phyloP scores from a whole-genome alignment of 305 asterid genomes.

The Fraxinus paxiana region DNA sequence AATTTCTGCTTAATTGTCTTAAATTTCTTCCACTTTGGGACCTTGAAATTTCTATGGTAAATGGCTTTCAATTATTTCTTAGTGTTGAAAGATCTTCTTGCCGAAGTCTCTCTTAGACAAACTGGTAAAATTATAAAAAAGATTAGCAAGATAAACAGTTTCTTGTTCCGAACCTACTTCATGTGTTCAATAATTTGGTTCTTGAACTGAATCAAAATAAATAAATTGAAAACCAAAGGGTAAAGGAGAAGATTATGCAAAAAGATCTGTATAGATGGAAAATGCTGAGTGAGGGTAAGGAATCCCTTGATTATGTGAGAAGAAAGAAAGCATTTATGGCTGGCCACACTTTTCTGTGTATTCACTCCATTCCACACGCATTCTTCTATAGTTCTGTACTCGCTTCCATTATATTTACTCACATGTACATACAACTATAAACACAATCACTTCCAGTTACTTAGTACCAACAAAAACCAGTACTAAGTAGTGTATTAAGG shows the following conservation, averaged over 20 bases:
- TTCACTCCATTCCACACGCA: constrained; percentile 40
- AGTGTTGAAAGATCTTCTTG: not conserved
- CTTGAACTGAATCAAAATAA: not conserved
- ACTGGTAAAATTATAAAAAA: not conserved
- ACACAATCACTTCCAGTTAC: not conserved
- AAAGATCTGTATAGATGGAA: constrained; percentile 18
- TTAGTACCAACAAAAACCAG: not conserved
- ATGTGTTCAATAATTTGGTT: not conserved
- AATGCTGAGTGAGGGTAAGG: constrained; percentile 41
- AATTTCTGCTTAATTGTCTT: not conserved
- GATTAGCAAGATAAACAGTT: not conserved
- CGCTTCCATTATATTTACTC: not conserved
- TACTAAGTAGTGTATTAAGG: not conserved
- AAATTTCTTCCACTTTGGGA: not conserved
- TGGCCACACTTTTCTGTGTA: constrained; percentile 16
- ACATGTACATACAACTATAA: not conserved
- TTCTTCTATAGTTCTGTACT: constrained; percentile 32
- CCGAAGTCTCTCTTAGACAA: not conserved
- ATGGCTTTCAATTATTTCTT: not conserved
- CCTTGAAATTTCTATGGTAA: not conserved
- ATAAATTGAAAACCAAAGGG: not conserved
- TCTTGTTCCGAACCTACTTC: not conserved
- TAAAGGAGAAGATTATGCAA: constrained; percentile 4
- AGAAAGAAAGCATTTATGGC: constrained; percentile 49
- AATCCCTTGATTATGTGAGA: constrained; percentile 43